Percentiles rank a stretch among this genome's conserved stretches.
Evolutionary conservation across 83 land plant species (phyloP).

Genomic region (Isoetes engelmannii): DNA sequence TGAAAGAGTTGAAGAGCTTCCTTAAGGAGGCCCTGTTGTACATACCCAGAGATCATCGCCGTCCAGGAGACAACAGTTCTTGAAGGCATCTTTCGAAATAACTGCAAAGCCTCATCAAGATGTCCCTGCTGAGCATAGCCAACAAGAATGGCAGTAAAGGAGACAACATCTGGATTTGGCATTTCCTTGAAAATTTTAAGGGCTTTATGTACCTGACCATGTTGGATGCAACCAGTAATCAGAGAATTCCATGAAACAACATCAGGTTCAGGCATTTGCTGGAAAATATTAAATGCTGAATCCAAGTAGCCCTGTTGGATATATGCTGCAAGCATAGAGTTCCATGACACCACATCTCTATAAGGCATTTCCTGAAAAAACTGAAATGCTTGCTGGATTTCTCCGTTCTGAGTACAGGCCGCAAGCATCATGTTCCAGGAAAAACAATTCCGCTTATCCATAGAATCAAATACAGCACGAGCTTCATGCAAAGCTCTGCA

Average conservation of each 20-base stretch:
- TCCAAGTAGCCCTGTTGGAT: too few relatives aligned
- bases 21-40: neutral
- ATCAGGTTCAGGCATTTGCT: neutral
- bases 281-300: too few relatives aligned
- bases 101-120: neutral
- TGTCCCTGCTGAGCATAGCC: constrained; percentile 5
- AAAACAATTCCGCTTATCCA: neutral
- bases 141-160: constrained; percentile 2
- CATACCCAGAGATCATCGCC: constrained; percentile 6
- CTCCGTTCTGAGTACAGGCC: constrained; percentile 2
- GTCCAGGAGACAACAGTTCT: constrained; percentile 6
- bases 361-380: too few relatives aligned
- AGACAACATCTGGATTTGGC: constrained; percentile 1
- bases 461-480: neutral
- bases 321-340: too few relatives aligned
- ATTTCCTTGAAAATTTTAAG: neutral
- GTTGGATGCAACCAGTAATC: neutral
- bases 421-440: constrained; percentile 12
- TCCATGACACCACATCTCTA: too few relatives aligned
- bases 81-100: neutral
- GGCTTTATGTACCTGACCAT: neutral
- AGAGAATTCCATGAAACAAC: neutral
- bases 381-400: neutral
- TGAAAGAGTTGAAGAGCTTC: constrained; percentile 1
- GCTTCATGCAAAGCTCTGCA: constrained; percentile 6